phyloP scores from a whole-genome alignment of 139 green algal species.

The Micractinium sp. region DNA sequence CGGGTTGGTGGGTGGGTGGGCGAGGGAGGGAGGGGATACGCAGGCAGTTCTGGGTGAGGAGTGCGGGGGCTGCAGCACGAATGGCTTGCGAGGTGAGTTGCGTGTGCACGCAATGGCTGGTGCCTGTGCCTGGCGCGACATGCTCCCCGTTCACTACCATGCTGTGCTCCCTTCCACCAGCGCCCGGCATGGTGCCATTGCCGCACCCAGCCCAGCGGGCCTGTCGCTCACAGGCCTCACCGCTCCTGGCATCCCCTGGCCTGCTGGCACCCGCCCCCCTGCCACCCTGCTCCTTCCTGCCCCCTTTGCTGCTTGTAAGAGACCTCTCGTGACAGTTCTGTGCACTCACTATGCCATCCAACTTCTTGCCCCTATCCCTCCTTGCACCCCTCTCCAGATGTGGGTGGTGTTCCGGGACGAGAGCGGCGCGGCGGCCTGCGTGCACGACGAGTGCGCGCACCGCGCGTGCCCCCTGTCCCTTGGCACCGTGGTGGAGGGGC shows the following conservation, averaged over 20 bases:
- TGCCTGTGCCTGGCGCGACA: not conserved
- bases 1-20: conserved; percentile 32
- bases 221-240: not conserved
- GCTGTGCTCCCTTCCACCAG: not conserved
- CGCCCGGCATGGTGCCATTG: not conserved
- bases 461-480: conserved; percentile 92
- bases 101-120: not conserved
- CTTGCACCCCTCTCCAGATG: conserved; percentile 70
- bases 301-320: too few species aligned
- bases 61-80: too few species aligned
- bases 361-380: not conserved
- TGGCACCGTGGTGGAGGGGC: conserved; percentile 73
- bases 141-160: not conserved
- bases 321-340: too few species aligned
- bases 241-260: not conserved
- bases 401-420: conserved; percentile 95
- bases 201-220: too few species aligned
- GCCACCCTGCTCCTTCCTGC: too few species aligned
- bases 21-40: not conserved
- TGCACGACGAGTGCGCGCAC: conserved; percentile 93
- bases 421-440: conserved; percentile 31
- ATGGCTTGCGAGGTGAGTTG: not conserved
- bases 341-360: too few species aligned
- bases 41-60: not conserved
- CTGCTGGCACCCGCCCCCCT: not conserved